Percentiles rank a stretch among this genome's conserved stretches.
Conservation (phyloP, 2,329 filamentous ascomycete species). For the Phyllosticta capitalensis region DNA sequence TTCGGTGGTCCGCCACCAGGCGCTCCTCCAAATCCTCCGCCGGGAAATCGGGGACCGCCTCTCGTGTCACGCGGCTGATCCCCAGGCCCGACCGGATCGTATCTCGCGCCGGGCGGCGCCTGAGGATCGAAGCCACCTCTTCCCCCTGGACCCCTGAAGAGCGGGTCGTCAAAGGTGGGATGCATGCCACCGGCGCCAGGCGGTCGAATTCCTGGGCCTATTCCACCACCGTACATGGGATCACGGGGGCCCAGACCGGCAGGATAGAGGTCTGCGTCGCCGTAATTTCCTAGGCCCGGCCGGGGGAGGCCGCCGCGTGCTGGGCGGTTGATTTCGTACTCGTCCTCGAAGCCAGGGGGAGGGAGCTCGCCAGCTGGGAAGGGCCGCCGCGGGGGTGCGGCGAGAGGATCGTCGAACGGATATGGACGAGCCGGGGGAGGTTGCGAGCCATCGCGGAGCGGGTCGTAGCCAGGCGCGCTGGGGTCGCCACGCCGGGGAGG, state of each 20-base stretch:
- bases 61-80: constrained; percentile 31
- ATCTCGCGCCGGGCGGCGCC: constrained; percentile 79
- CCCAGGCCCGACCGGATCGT: constrained; percentile 64
- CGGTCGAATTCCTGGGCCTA: constrained; percentile 46
- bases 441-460: constrained; percentile 38
- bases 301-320: constrained; percentile 45
- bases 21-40: constrained; percentile 9
- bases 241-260: constrained; percentile 78
- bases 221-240: constrained; percentile 59
- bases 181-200: constrained; percentile 78
- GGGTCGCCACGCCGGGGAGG: constrained; percentile 24
- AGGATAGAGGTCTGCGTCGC: constrained; percentile 80
- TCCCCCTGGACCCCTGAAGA: constrained; percentile 57
- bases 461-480: constrained; percentile 30
- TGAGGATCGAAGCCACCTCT: constrained; percentile 54
- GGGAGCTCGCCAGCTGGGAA: constrained; percentile 65
- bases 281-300: constrained; percentile 56
- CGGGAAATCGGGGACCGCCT: constrained; percentile 15
- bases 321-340: constrained; percentile 70
- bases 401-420: constrained; percentile 61
- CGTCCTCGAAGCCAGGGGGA: constrained; percentile 88
- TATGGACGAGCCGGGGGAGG: constrained; percentile 54
- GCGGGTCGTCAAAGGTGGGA: constrained; percentile 84
- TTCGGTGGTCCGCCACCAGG: constrained; percentile 43
- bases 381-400: constrained; percentile 48